Base-by-base conservation (phyloP, 2,329 filamentous ascomycete species). In the Purpureocillium takamizusanense region DNA sequence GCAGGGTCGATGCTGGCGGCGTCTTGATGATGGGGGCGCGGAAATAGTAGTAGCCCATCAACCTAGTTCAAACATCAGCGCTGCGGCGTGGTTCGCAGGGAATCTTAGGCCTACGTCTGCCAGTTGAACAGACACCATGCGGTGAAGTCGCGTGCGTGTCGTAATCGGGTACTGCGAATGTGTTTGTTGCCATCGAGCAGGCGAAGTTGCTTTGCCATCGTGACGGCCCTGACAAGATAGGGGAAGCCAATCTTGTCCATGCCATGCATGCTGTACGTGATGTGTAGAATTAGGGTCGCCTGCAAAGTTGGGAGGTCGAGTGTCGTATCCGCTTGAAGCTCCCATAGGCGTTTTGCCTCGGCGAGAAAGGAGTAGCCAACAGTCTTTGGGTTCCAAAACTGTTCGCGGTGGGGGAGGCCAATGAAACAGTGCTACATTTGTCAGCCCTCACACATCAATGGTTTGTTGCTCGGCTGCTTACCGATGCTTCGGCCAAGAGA, bases 301-400 rank as follows among this genome's bases (percentile, higher is more conserved):
- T 42, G 37, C 16, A 42, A 31, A 11, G 41, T 42, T 11, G 41
- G 33, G 17, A 42, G 29, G 9, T 21, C 16, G 13, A 8, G 11
- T 16, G 25, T 21, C 4, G 14, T 7, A 8, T 18, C 7, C 11
- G 5, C 12, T 23, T 40, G 37, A 11, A 40, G n/a, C n/a, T 42
- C 41, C 41, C 41, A 42, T 1, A 40, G 25, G 11, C 34, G 21
- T 7, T 40, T 42, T 13, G 37, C 33, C 11, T 42, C 41, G 3
- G 38, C 31, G 2, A 36, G 6, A 11, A 40, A 42, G 17, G 16
- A 13, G 14, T 42, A 42, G 10, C 27, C 37, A 16, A 42, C 30
- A 7, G 29, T 40, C 4, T 40, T 16, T 12, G 41, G 41, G 21
- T 42, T 40, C 41, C 41, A 42, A 5, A 35, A 42, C n/a, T 36